These are phyloP conservation scores for Chlamydomonas schloesseri DNA, from an alignment of 139 green algal species.

Conservation along the genomic window DNA sequence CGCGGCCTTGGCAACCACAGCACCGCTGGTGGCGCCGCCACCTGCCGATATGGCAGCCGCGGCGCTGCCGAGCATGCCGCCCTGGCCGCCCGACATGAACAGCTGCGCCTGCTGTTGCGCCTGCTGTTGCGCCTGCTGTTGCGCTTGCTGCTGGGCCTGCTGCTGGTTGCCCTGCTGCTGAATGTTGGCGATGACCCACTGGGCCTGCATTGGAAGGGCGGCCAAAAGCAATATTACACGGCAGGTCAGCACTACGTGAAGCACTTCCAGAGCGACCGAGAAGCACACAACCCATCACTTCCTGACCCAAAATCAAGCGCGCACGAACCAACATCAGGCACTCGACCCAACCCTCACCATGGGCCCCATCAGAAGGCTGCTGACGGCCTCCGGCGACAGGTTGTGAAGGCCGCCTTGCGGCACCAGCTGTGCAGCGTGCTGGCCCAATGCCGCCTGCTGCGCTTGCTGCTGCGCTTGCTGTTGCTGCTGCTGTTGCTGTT, in stretches of 20 bases:
- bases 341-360: too few relatives aligned
- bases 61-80: too few relatives aligned
- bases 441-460: not conserved
- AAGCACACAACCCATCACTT: too few relatives aligned
- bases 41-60: not conserved
- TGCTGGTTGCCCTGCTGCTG: not conserved
- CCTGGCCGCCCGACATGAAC: too few relatives aligned
- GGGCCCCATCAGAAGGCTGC: slow-evolving; percentile 15
- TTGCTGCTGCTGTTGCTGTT: slow-evolving; percentile 1
- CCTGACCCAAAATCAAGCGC: too few relatives aligned
- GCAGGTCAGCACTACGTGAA: too few relatives aligned
- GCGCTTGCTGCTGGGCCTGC: too few relatives aligned
- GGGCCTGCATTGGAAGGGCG: not conserved
- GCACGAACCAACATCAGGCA: too few relatives aligned
- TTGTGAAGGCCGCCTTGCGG: not conserved
- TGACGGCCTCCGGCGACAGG: not conserved
- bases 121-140: not conserved
- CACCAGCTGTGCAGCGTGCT: not conserved
- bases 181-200: slow-evolving; percentile 33
- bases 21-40: not conserved
- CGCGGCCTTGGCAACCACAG: not conserved
- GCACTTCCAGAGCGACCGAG: too few relatives aligned
- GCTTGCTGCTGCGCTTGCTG: not conserved
- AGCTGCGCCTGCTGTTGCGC: not conserved
- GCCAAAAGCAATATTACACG: too few relatives aligned